Evolutionary conservation across 371 early-diverging fungal species (phyloP).

Genomic region (Amoeboaphelidium protococcarum): DNA sequence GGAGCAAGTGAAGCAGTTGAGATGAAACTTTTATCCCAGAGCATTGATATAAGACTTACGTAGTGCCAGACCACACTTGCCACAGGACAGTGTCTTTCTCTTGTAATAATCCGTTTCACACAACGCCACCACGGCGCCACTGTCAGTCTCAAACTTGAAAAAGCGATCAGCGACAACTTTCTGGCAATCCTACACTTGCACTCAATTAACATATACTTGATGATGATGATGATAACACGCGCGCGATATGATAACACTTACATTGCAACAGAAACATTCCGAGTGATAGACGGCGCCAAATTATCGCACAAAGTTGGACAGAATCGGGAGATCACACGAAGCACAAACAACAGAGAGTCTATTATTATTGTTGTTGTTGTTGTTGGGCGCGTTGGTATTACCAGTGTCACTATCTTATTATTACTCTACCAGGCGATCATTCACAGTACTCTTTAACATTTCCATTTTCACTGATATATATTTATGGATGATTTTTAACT

Average conservation of each 20-base stretch:
- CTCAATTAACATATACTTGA: conserved; percentile 4
- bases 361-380: not conserved
- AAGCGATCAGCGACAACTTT: conserved; percentile 63
- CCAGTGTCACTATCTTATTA: too few species aligned
- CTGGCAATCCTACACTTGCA: conserved; percentile 38
- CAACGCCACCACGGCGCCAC: conserved; percentile 28
- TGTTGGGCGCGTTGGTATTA: too few species aligned
- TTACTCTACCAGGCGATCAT: too few species aligned
- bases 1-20: conserved; percentile 38
- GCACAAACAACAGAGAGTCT: conserved; percentile 8
- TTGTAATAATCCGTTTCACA: conserved; percentile 75
- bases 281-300: conserved; percentile 61
- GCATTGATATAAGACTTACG: conserved; percentile 78
- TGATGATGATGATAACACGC: conserved; percentile 14
- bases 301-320: conserved; percentile 70
- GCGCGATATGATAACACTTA: conserved; percentile 16
- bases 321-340: conserved; percentile 20
- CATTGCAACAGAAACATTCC: conserved; percentile 75
- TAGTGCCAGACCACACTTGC: conserved; percentile 58
- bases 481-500: too few species aligned
- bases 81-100: conserved; percentile 55
- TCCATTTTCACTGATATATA: too few species aligned
- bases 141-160: conserved; percentile 36
- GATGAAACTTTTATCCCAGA: conserved; percentile 63
- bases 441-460: too few species aligned